These are phyloP conservation scores for Melaleuca alternifolia DNA, from an alignment of 345 rosid species.

Conservation along the genomic window DNA sequence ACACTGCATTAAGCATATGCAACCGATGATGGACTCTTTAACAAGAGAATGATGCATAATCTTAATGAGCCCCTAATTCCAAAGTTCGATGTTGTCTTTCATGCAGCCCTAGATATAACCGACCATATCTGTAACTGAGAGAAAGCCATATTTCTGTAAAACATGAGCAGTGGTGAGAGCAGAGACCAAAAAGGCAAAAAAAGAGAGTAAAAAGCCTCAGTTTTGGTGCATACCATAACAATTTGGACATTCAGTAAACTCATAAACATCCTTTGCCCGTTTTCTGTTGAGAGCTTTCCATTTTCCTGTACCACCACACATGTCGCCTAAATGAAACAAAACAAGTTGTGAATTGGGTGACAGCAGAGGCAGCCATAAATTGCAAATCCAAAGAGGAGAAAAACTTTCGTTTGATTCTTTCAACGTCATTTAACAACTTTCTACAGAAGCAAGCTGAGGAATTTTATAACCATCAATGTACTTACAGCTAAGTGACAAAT, in stretches of 20 bases:
- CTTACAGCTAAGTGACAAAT: not conserved
- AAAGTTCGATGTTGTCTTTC: not conserved
- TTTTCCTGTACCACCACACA: constrained; percentile 99
- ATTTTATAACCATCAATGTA: not conserved
- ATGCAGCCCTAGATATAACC: not conserved
- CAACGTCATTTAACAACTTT: not conserved
- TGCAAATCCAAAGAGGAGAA: not conserved
- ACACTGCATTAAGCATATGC: not conserved
- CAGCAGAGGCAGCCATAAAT: not conserved
- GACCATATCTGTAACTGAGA: no score
- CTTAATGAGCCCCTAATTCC: not conserved
- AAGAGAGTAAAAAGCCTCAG: not conserved
- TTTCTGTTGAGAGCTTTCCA: constrained; percentile 97
- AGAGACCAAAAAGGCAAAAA: not conserved
- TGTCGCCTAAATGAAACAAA: constrained; percentile 51
- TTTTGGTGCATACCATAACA: constrained; percentile 54
- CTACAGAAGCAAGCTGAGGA: not conserved
- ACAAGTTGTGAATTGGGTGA: not conserved
- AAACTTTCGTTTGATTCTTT: not conserved
- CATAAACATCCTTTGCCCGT: constrained; percentile 95
- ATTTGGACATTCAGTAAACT: constrained; percentile 90
- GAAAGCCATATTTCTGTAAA: not conserved
- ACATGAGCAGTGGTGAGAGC: not conserved
- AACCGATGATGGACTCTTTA: not conserved
- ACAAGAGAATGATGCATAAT: not conserved